These are phyloP conservation scores for Colletotrichum neosansevieriae DNA, from an alignment of 2,329 filamentous ascomycete species.

Conservation along the genomic window DNA sequence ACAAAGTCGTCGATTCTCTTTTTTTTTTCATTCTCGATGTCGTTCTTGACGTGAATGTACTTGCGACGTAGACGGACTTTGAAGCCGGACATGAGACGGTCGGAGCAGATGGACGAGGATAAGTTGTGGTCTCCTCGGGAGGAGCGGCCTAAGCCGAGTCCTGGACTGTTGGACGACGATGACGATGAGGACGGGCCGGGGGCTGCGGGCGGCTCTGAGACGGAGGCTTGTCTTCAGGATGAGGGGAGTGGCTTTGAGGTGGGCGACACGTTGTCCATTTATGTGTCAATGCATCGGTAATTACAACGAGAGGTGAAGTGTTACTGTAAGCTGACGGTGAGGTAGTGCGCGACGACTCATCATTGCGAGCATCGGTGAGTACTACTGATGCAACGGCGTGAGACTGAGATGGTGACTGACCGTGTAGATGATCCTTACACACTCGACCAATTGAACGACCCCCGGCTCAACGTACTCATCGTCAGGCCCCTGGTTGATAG, in stretches of 20 bases:
- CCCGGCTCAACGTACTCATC: conserved; percentile 74
- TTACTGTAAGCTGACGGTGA: conserved; percentile 1
- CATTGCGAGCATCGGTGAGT: conserved; percentile 33
- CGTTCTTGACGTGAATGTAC: conserved; percentile 31
- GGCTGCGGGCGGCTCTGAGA: conserved; percentile 31
- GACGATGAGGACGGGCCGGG: conserved; percentile 13
- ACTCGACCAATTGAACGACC: conserved; percentile 73
- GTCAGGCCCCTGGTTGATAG: conserved; percentile 77
- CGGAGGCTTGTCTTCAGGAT: conserved; percentile 34
- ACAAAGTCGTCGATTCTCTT: too few relatives aligned
- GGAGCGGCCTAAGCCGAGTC: conserved; percentile 5
- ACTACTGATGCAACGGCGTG: neutral
- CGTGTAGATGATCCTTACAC: conserved; percentile 57
- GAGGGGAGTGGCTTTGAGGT: neutral
- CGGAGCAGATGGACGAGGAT: conserved; percentile 30
- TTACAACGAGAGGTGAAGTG: neutral
- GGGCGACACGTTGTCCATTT: conserved; percentile 17
- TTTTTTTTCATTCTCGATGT: too few relatives aligned
- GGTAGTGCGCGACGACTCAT: conserved; percentile 36
- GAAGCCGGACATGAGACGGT: conserved; percentile 30
- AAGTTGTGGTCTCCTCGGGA: conserved; percentile 27
- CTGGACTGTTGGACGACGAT: conserved; percentile 2
- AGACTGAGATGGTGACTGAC: neutral
- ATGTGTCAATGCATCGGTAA: conserved; percentile 40
- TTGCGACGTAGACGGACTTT: conserved; percentile 31